These are phyloP conservation scores for Thelonectria rubi DNA, from an alignment of 2,329 filamentous ascomycete species.

Conservation along the genomic window DNA sequence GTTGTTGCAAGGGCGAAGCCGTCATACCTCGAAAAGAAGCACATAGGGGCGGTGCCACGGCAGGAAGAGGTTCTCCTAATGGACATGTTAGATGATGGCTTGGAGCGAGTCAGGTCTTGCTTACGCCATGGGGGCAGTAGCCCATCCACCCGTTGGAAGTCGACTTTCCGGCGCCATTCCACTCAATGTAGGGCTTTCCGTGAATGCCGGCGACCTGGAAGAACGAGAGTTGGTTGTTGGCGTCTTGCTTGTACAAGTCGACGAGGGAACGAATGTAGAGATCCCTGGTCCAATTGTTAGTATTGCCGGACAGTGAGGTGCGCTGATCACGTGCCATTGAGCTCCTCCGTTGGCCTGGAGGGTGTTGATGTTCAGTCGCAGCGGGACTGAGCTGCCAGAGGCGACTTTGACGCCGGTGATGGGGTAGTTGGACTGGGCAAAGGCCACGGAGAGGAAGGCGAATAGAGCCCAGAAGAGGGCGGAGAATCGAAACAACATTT, in stretches of 20 bases:
- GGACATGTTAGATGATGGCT: conserved; percentile 7
- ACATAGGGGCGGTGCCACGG: conserved; percentile 67
- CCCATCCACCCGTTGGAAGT: conserved; percentile 47
- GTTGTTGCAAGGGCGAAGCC: background rate
- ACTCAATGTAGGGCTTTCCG: conserved; percentile 54
- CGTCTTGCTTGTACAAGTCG: conserved; percentile 52
- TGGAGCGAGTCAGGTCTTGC: background rate
- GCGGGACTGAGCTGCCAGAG: conserved; percentile 60
- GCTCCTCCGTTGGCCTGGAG: conserved; percentile 17
- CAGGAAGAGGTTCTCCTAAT: conserved; percentile 58
- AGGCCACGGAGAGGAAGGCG: background rate
- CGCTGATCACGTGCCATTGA: conserved; percentile 7
- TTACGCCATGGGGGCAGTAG: conserved; percentile 59
- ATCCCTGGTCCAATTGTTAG: conserved; percentile 48
- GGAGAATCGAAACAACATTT: conserved; percentile 8
- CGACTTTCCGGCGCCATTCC: conserved; percentile 50
- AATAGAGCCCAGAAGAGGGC: background rate
- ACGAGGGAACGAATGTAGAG: conserved; percentile 60
- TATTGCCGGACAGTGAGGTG: conserved; percentile 10
- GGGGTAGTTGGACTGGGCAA: conserved; percentile 66
- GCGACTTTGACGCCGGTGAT: conserved; percentile 77
- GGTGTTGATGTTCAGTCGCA: conserved; percentile 22
- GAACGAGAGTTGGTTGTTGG: conserved; percentile 56
- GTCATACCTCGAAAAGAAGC: conserved; percentile 57
- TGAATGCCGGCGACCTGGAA: conserved; percentile 62